Evolutionary conservation across 2,329 filamentous ascomycete species (phyloP).

Genomic region (Colletotrichum sp.): DNA sequence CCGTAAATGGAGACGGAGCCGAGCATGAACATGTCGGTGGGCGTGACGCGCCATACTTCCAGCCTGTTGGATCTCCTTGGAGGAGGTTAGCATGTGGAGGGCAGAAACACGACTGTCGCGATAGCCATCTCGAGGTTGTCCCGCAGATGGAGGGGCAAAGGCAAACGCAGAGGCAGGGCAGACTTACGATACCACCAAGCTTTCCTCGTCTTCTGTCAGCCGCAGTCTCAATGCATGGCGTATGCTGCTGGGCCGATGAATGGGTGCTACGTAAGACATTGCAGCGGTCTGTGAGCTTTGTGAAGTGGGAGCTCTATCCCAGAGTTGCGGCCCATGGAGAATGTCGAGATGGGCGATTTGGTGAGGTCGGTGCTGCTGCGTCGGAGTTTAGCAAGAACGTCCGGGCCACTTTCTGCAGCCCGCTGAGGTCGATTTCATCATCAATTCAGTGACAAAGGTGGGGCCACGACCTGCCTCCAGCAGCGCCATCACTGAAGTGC

Average conservation of each 20-base stretch:
- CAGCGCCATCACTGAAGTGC: neutral
- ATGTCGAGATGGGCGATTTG: neutral
- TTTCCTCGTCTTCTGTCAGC: conserved; percentile 69
- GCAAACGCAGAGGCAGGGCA: neutral
- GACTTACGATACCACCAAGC: conserved; percentile 82
- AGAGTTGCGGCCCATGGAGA: conserved; percentile 2
- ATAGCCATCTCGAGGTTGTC: neutral
- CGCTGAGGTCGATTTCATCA: conserved; percentile 10
- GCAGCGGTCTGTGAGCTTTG: conserved; percentile 16
- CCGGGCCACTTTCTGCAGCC: neutral
- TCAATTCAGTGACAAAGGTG: neutral
- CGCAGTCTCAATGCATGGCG: conserved; percentile 84
- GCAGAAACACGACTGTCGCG: neutral
- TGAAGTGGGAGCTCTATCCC: conserved; percentile 15
- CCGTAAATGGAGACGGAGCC: conserved; percentile 80
- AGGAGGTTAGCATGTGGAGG: conserved; percentile 30
- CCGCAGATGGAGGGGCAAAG: neutral
- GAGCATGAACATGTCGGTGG: conserved; percentile 68
- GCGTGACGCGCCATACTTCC: conserved; percentile 77
- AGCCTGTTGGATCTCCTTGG: conserved; percentile 81
- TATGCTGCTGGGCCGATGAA: conserved; percentile 90
- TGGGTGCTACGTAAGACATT: conserved; percentile 96
- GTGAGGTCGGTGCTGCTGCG: neutral
- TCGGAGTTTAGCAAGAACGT: conserved; percentile 19
- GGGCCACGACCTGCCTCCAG: neutral